Conservation (phyloP, 2,329 filamentous ascomycete genomes). For the Apiospora kogelbergensis region DNA sequence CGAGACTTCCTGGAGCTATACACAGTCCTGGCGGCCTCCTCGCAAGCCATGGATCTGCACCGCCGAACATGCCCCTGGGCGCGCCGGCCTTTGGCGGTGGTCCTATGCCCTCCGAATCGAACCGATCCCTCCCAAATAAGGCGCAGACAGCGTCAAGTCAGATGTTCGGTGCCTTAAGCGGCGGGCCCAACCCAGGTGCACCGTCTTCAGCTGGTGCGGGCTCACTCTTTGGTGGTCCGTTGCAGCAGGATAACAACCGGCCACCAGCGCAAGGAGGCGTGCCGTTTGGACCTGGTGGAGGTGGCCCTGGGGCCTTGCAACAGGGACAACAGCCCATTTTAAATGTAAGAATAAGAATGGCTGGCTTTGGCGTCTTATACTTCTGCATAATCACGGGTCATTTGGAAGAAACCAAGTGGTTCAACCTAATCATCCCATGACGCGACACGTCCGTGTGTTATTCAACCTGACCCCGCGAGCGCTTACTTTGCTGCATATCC, state of each 20-base stretch:
- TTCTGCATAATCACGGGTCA: background rate
- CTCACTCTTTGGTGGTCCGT: slow-evolving; percentile 68
- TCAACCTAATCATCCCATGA: slow-evolving; percentile 2
- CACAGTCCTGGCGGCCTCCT: slow-evolving; percentile 91
- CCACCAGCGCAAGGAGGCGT: slow-evolving; percentile 60
- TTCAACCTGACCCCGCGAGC: background rate
- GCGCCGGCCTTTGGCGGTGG: slow-evolving; percentile 55
- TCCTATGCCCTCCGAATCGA: slow-evolving; percentile 52
- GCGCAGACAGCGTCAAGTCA: slow-evolving; percentile 50
- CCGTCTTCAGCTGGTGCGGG: slow-evolving; percentile 53
- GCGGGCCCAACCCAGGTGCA: slow-evolving; percentile 23
- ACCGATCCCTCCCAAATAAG: slow-evolving; percentile 51
- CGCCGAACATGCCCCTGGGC: slow-evolving; percentile 49
- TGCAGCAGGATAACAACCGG: slow-evolving; percentile 58
- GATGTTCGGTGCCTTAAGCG: slow-evolving; percentile 47
- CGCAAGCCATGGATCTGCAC: slow-evolving; percentile 64
- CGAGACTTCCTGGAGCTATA: slow-evolving; percentile 76
- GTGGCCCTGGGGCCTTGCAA: slow-evolving; percentile 57
- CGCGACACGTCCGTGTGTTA: slow-evolving; percentile 7
- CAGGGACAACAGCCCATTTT: slow-evolving; percentile 85
- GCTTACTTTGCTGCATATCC: background rate
- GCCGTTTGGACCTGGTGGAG: slow-evolving; percentile 49
- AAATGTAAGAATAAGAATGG: slow-evolving; percentile 58
- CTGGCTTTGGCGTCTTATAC: background rate
- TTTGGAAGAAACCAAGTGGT: background rate